Evolutionary conservation across 768 basidiomycete genomes (phyloP).

Genomic region (Peribolospora baueri): DNA sequence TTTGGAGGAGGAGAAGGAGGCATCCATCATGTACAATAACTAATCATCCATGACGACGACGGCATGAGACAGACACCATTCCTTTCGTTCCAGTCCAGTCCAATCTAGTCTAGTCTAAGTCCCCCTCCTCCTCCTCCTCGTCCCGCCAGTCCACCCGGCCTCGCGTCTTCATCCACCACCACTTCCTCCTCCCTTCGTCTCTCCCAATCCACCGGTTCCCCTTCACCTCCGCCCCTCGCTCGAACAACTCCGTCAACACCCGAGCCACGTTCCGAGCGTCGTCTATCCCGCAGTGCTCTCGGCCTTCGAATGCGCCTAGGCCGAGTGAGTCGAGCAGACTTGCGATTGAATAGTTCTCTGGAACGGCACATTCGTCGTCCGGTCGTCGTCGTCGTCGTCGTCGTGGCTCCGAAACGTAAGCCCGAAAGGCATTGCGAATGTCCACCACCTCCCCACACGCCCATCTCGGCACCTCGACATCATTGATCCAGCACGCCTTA

Average conservation of each 20-base stretch:
- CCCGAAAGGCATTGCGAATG: conserved; percentile 35
- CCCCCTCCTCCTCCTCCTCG: too few species aligned
- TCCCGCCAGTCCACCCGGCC: not conserved
- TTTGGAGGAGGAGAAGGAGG: too few species aligned
- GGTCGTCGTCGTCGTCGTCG: not conserved
- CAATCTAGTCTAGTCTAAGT: too few species aligned
- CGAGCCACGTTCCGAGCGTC: conserved; percentile 75
- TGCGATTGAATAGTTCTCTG: not conserved
- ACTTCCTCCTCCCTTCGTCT: conserved; percentile 27
- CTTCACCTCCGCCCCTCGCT: conserved; percentile 38
- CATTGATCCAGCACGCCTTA: conserved; percentile 13
- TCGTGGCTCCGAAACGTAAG: conserved; percentile 20
- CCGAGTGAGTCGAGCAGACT: conserved; percentile 44
- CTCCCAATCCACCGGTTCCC: conserved; percentile 49
- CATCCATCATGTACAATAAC: too few species aligned
- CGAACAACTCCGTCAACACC: conserved; percentile 52
- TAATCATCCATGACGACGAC: too few species aligned
- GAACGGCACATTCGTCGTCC: not conserved
- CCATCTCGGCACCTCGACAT: conserved; percentile 50
- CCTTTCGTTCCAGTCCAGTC: too few species aligned
- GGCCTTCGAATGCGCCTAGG: conserved; percentile 52
- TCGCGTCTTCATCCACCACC: conserved; percentile 45
- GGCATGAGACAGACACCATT: too few species aligned
- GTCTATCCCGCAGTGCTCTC: conserved; percentile 70
- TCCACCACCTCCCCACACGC: conserved; percentile 49